A percentile compares a stretch with the other conserved stretches of the same genome.
phyloP scores from a whole-genome alignment of 495 filamentous ascomycete genomes.

The Elasticomyces elasticus region DNA sequence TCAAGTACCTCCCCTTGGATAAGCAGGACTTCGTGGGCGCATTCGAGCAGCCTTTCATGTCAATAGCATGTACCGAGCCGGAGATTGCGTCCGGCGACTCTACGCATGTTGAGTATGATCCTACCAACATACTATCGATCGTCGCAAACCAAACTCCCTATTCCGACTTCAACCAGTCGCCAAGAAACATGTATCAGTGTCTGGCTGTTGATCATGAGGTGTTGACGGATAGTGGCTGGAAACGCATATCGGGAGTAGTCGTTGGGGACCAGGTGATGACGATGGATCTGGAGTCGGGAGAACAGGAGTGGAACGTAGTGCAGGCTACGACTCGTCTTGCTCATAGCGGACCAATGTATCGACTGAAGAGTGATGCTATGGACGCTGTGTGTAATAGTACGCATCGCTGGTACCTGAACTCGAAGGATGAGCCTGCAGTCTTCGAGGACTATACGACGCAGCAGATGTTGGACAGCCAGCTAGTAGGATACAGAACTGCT shows the following conservation, averaged over 20 bases:
- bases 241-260: background rate
- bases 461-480: slow-evolving; percentile 4
- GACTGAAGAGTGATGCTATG: slow-evolving; percentile 8
- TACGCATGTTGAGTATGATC: slow-evolving; percentile 88
- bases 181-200: slow-evolving; percentile 96
- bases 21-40: slow-evolving; percentile 81
- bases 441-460: background rate
- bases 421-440: background rate
- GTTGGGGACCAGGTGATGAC: slow-evolving; percentile 5
- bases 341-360: slow-evolving; percentile 1
- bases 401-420: slow-evolving; percentile 5
- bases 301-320: slow-evolving; percentile 1
- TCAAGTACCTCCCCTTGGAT: slow-evolving; percentile 79
- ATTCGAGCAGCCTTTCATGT: slow-evolving; percentile 97
- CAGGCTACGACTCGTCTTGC: background rate
- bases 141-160: slow-evolving; percentile 98
- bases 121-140: slow-evolving; percentile 95
- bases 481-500: background rate
- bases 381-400: background rate
- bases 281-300: slow-evolving; percentile 1
- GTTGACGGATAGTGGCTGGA: slow-evolving; percentile 6
- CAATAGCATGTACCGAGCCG: slow-evolving; percentile 74
- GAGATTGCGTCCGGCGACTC: slow-evolving; percentile 80
- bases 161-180: slow-evolving; percentile 97
- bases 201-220: slow-evolving; percentile 29